phyloP scores from a whole-genome alignment of 805 yeast genomes.

The Barnettozyma salicaria region DNA sequence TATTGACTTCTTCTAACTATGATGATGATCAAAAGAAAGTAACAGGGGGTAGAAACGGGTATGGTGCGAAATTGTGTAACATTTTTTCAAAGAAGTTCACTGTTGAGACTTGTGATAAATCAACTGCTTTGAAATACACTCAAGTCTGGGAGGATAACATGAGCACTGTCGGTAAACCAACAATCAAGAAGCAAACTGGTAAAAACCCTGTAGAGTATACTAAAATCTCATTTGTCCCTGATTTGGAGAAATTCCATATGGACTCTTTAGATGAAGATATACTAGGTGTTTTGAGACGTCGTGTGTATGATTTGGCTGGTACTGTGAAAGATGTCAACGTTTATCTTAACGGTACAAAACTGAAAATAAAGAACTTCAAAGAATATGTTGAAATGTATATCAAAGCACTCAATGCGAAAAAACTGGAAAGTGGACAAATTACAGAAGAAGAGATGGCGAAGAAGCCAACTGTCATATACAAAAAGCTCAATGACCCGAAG shows the following conservation, averaged over 20 bases:
- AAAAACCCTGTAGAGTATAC: slow-evolving; percentile 69
- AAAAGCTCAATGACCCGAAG: slow-evolving; percentile 55
- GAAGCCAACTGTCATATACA: slow-evolving; percentile 67
- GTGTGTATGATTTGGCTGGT: slow-evolving; percentile 95
- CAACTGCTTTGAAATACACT: slow-evolving; percentile 52
- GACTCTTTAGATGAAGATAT: slow-evolving; percentile 75
- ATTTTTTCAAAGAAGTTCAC: slow-evolving; percentile 85
- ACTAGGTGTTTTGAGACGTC: slow-evolving; percentile 77
- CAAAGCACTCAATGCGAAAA: slow-evolving; percentile 55
- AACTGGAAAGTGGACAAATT: slow-evolving; percentile 25
- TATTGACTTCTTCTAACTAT: slow-evolving; percentile 91
- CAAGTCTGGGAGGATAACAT: slow-evolving; percentile 89
- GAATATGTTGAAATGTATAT: slow-evolving; percentile 85
- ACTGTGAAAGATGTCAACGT: slow-evolving; percentile 81
- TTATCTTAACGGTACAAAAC: slow-evolving; percentile 63
- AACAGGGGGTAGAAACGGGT: slow-evolving; percentile 98
- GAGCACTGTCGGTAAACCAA: slow-evolving; percentile 71
- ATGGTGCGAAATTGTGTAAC: slow-evolving; percentile 95
- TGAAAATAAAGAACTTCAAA: slow-evolving; percentile 72
- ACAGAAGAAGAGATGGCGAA: slow-evolving; percentile 31
- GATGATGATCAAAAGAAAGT: slow-evolving; percentile 94
- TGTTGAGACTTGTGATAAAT: slow-evolving; percentile 83
- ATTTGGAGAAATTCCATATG: slow-evolving; percentile 80
- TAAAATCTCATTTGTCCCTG: slow-evolving; percentile 83
- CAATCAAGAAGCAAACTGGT: slow-evolving; percentile 39